These are phyloP conservation scores for Smallanthus sonchifolius DNA, from an alignment of 129 eudicot genomes.

Conservation along the genomic window DNA sequence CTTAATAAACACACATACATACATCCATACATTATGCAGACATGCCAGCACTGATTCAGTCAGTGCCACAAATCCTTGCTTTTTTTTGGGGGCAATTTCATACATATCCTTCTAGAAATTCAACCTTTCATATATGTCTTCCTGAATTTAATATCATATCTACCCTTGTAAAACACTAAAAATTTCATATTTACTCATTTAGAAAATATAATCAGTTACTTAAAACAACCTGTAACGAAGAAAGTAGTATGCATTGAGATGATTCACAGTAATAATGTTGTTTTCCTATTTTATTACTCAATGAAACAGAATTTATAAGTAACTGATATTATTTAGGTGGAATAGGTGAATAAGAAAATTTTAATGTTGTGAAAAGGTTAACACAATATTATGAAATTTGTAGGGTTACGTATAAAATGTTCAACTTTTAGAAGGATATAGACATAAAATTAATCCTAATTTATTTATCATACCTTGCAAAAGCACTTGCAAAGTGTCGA, in stretches of 20 bases:
- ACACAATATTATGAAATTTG: background rate
- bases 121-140: background rate
- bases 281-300: background rate
- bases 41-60: background rate
- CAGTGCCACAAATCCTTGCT: background rate
- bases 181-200: background rate
- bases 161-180: background rate
- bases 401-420: background rate
- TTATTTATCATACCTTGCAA: conserved; percentile 58
- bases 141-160: background rate
- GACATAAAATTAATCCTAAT: background rate
- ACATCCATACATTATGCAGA: background rate
- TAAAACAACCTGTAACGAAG: background rate
- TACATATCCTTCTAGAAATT: background rate
- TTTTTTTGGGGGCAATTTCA: background rate
- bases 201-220: background rate
- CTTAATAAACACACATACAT: background rate
- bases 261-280: background rate
- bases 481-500: conserved; percentile 98
- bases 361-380: background rate
- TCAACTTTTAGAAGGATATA: background rate
- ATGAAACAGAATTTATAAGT: too few species aligned
- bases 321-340: too few species aligned
- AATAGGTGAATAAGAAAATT: background rate
- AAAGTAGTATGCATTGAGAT: background rate